Percentiles rank a stretch among this genome's conserved stretches.
These are phyloP conservation scores for Colletotrichum melonis DNA, from an alignment of 2,329 filamentous ascomycete species.

Conservation along the genomic window DNA sequence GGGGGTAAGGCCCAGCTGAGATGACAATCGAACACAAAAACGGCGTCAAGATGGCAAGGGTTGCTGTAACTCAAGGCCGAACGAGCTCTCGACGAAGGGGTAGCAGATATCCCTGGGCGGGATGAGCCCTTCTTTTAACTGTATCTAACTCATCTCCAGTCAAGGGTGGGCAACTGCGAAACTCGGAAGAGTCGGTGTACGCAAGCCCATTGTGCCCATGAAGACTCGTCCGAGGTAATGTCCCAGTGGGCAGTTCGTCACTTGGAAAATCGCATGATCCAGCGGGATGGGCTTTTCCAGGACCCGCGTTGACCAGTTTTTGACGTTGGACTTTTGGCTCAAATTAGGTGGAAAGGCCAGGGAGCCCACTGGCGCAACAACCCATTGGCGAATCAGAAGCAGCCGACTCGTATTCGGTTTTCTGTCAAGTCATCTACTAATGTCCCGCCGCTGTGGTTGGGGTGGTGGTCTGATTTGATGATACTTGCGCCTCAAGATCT, in stretches of 20 bases:
- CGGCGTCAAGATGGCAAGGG: neutral
- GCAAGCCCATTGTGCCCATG: neutral
- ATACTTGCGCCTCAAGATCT: slow-evolving; percentile 6
- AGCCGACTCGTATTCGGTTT: slow-evolving; percentile 21
- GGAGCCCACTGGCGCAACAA: neutral
- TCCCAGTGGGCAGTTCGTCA: slow-evolving; percentile 1
- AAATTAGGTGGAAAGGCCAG: neutral
- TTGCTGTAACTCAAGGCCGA: neutral
- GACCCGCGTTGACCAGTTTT: neutral
- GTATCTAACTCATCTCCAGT: neutral
- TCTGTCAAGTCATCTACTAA: neutral
- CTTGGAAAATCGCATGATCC: slow-evolving; percentile 7
- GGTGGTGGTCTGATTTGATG: neutral
- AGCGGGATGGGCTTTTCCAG: neutral
- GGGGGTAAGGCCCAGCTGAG: slow-evolving; percentile 3
- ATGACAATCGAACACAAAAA: slow-evolving; percentile 20
- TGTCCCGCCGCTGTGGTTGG: neutral
- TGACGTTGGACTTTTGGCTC: neutral
- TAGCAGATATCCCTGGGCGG: neutral
- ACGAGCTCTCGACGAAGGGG: neutral
- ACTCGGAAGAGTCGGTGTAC: neutral
- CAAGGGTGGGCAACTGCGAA: too few relatives aligned
- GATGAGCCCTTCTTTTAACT: neutral
- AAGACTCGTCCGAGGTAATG: slow-evolving; percentile 11
- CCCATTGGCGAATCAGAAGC: neutral